A percentile compares a stretch with the other conserved stretches of the same genome.
Evolutionary conservation across 192 early-diverging fungal genomes (phyloP).

Genomic region (Diversispora epigaea): DNA sequence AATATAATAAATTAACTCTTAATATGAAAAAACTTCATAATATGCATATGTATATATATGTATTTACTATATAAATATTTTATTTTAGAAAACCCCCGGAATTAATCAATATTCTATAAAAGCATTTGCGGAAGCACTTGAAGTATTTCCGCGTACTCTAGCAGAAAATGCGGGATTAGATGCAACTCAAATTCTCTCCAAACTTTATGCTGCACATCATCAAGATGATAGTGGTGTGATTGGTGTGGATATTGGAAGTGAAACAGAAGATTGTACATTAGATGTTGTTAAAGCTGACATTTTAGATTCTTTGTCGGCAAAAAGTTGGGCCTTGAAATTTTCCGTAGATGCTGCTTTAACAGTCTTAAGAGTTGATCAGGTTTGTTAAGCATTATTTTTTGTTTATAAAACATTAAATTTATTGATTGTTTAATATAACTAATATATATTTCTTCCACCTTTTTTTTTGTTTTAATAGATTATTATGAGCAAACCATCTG

Average conservation of each 20-base stretch:
- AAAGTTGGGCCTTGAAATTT: conserved; percentile 86
- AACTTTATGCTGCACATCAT: conserved; percentile 90
- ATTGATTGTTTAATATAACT: neutral
- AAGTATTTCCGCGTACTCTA: conserved; percentile 92
- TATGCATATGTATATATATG: no score
- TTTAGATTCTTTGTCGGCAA: conserved; percentile 77
- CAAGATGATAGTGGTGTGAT: conserved; percentile 50
- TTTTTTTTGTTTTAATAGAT: conserved; percentile 53
- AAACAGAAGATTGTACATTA: conserved; percentile 59
- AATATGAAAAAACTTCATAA: no score
- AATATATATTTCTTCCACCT: neutral
- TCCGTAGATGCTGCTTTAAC: conserved; percentile 92
- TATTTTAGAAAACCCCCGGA: conserved; percentile 72
- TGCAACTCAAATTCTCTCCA: conserved; percentile 87
- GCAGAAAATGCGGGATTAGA: conserved; percentile 95
- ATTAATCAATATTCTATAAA: conserved; percentile 95
- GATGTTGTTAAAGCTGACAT: conserved; percentile 77
- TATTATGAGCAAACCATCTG: conserved; percentile 97
- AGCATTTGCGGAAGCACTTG: conserved; percentile 91
- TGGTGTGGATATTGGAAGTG: conserved; percentile 86
- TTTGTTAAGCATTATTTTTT: conserved; percentile 30
- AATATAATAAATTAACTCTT: neutral
- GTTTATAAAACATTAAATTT: neutral
- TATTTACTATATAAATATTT: no score
- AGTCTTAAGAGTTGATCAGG: conserved; percentile 93